phyloP scores from a whole-genome alignment of 1,284 basidiomycete species.

The Trichosporon ovoides region DNA sequence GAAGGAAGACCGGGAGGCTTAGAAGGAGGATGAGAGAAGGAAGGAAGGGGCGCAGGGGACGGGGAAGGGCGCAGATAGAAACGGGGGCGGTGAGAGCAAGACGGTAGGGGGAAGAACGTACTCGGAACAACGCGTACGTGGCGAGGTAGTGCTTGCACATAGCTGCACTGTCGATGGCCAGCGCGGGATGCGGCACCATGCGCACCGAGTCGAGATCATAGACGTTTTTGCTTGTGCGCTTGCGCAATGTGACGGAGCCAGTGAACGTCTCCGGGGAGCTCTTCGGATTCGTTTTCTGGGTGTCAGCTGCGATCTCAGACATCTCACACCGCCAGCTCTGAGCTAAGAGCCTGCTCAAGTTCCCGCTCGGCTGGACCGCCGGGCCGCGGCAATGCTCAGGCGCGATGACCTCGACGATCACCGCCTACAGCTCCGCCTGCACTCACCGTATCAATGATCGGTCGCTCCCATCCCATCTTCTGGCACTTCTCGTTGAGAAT shows the following conservation, averaged over 20 bases:
- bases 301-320: too few species aligned
- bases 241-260: conserved; percentile 58
- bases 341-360: too few species aligned
- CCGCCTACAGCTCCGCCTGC: too few species aligned
- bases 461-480: conserved; percentile 78
- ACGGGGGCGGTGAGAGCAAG: neutral
- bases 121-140: conserved; percentile 78
- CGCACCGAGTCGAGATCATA: conserved; percentile 62
- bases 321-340: too few species aligned
- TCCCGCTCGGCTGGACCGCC: too few species aligned
- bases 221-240: conserved; percentile 63
- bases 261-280: conserved; percentile 57
- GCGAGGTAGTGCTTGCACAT: conserved; percentile 84
- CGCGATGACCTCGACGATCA: too few species aligned
- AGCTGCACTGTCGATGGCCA: conserved; percentile 59
- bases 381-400: too few species aligned
- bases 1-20: too few species aligned
- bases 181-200: conserved; percentile 64
- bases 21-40: too few species aligned
- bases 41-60: too few species aligned
- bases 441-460: conserved; percentile 66
- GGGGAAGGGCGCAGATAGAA: conserved; percentile 1
- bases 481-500: conserved; percentile 78
- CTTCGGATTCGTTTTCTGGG: conserved; percentile 53
- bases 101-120: conserved; percentile 50